Base-by-base conservation (phyloP, 169 alveolate species). In the Perkinsus marinus region DNA sequence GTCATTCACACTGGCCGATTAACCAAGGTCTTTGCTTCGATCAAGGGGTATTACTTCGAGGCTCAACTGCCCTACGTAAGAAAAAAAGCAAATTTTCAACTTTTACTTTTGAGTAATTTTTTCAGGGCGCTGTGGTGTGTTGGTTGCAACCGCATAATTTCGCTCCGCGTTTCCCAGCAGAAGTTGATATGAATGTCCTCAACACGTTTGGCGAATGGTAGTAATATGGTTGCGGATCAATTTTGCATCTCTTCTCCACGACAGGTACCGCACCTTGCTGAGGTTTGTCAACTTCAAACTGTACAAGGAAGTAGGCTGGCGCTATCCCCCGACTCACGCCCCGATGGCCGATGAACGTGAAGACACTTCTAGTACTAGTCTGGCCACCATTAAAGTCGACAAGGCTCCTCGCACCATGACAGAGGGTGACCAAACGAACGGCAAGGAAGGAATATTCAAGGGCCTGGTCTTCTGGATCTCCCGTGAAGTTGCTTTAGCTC, bases 11-110 rank as follows among this genome's bases (percentile, higher is more conserved):
- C 91, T 39, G 91, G 94, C 57, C 93, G 95, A 26, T 91, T 95
- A 39, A 91, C 94, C 57, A 96, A 92, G 91, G 94, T 96, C 68
- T 93, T 99, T 97, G 95, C 96, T 96, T 98, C 99, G 43, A 97
- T 99, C 39, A 99, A 99, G 96, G 99, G 99, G 38, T 98, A 98
- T 92, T 99, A 98, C 96, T 97, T 98, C 93, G 99, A 98, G 94
- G 99, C 98, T 3, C 98, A 98, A 93, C 97, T 99, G 39, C 95
- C 96, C 41, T 94, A 92, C 22, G 79, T 57, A 57, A 2, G 0
- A 57, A 13, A 19, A 16, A 7, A 2, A 43, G 26, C 68, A 43
- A 9, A 9, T 10, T 9, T 17, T 43, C 68, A 10, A 10, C 68
- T 43, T 2, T 30, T 2, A 57, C 22, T 57, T 13, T 3, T 41